Conservation (phyloP, 2,329 filamentous ascomycete genomes). For the Cladosporium sp. region DNA sequence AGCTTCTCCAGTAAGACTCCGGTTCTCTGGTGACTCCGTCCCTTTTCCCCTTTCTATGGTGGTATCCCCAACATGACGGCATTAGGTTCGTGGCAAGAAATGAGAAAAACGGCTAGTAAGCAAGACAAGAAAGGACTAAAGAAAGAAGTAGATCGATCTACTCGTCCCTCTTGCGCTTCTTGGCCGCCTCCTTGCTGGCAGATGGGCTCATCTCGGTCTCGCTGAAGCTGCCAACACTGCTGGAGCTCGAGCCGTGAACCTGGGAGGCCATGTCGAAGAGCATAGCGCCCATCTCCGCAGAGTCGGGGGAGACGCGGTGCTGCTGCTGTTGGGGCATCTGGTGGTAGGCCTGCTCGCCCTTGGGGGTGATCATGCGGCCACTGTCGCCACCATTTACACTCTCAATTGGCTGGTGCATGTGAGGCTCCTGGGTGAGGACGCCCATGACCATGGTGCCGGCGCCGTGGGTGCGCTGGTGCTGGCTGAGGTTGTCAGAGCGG, state of each 20-base stretch:
- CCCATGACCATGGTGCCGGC: slow-evolving; percentile 88
- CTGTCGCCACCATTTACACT: slow-evolving; percentile 32
- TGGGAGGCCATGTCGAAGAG: slow-evolving; percentile 72
- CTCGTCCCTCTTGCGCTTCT: slow-evolving; percentile 43
- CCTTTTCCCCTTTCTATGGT: slow-evolving; percentile 8
- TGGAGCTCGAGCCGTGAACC: slow-evolving; percentile 60
- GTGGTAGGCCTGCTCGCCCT: slow-evolving; percentile 27
- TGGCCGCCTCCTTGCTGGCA: slow-evolving; percentile 34
- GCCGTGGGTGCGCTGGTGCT: slow-evolving; percentile 91
- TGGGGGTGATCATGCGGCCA: slow-evolving; percentile 30
- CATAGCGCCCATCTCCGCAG: slow-evolving; percentile 65
- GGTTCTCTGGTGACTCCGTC: slow-evolving; percentile 2
- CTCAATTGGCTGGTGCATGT: slow-evolving; percentile 29
- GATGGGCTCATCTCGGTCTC: slow-evolving; percentile 21
- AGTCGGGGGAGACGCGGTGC: slow-evolving; percentile 44
- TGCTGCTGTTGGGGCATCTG: slow-evolving; percentile 19
- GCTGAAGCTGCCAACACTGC: slow-evolving; percentile 33
- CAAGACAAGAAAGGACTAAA: slow-evolving; percentile 10
- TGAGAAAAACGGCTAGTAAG: slow-evolving; percentile 5
- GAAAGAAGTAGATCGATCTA: slow-evolving; percentile 16
- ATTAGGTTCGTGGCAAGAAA: slow-evolving; percentile 18
- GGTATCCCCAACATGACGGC: slow-evolving; percentile 18
- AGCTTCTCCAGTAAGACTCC: slow-evolving; percentile 6
- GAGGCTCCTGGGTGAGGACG: slow-evolving; percentile 49
- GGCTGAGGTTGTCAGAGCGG: slow-evolving; percentile 91